phyloP scores from a whole-genome alignment of 768 basidiomycete species.

The Pilatotrama ljubarskyi region DNA sequence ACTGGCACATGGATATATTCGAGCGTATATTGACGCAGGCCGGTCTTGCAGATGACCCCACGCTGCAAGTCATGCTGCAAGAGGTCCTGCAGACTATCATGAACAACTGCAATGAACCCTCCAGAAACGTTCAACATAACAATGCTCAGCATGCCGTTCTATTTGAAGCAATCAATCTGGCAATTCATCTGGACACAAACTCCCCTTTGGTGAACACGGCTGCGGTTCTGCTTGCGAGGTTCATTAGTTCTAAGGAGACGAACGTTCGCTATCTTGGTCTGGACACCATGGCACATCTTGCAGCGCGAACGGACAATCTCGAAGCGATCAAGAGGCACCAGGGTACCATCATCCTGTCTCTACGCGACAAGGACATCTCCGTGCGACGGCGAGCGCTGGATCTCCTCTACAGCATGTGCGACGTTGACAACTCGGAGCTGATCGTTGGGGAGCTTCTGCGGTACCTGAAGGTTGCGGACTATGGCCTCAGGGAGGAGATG shows the following conservation, averaged over 20 bases:
- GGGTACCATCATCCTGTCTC: conserved; percentile 88
- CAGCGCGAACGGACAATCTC: conserved; percentile 88
- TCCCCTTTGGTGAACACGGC: conserved; percentile 88
- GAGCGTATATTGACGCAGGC: neutral
- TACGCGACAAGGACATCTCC: conserved; percentile 97
- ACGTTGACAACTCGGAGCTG: conserved; percentile 92
- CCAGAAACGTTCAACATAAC: conserved; percentile 95
- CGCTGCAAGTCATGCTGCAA: conserved; percentile 73
- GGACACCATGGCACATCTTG: conserved; percentile 98
- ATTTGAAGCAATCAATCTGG: conserved; percentile 95
- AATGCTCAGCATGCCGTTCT: conserved; percentile 98
- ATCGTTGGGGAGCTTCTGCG: conserved; percentile 94
- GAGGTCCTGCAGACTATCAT: conserved; percentile 88
- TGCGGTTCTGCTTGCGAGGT: conserved; percentile 88
- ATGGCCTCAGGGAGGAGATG: conserved; percentile 96
- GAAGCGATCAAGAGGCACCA: conserved; percentile 95
- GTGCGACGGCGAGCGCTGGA: conserved; percentile 93
- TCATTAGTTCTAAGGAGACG: conserved; percentile 97
- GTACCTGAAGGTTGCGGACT: conserved; percentile 95
- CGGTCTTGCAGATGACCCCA: conserved; percentile 69
- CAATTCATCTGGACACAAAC: conserved; percentile 92
- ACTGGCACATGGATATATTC: neutral
- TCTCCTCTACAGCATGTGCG: conserved; percentile 98
- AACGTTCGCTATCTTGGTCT: conserved; percentile 97
- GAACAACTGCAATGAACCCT: conserved; percentile 87